Percentiles rank a stretch among this genome's conserved stretches.
Evolutionary conservation across 495 filamentous ascomycete genomes (phyloP).

Genomic region (Platismatia glauca): DNA sequence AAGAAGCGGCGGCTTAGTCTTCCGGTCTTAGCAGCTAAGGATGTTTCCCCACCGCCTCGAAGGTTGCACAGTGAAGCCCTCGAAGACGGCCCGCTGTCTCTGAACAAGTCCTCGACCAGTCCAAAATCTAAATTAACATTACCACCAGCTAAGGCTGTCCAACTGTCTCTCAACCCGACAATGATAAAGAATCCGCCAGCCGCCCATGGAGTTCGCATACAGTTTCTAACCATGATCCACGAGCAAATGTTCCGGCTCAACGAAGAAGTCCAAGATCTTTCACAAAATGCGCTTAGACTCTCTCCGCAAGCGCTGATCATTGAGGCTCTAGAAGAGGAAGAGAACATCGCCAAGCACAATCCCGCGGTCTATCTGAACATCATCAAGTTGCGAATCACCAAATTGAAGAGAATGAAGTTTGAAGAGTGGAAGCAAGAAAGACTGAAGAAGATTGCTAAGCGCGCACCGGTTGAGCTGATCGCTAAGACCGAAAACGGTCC

Average conservation of each 20-base stretch:
- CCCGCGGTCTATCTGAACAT: conserved; percentile 66
- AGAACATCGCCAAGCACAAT: conserved; percentile 59
- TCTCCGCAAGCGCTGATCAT: conserved; percentile 62
- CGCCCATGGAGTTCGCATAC: conserved; percentile 54
- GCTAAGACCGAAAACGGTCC: conserved; percentile 23
- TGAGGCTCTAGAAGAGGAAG: conserved; percentile 77
- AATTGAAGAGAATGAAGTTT: conserved; percentile 23
- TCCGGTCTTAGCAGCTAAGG: conserved; percentile 2
- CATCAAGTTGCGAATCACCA: conserved; percentile 57
- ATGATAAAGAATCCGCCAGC: conserved; percentile 64
- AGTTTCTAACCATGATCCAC: conserved; percentile 65
- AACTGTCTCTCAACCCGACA: conserved; percentile 67
- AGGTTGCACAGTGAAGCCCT: neutral
- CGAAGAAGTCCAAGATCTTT: conserved; percentile 44
- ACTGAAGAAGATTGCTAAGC: neutral
- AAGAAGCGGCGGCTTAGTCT: conserved; percentile 11
- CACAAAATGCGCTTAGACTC: conserved; percentile 50
- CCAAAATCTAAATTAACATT: conserved; percentile 13
- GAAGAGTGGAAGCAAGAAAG: conserved; percentile 54
- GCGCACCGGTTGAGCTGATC: conserved; percentile 34
- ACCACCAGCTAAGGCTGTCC: conserved; percentile 29
- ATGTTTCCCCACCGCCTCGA: conserved; percentile 10
- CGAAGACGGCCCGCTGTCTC: neutral
- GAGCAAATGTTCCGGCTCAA: conserved; percentile 66
- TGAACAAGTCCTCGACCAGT: neutral